phyloP scores from a whole-genome alignment of 2,329 filamentous ascomycete species.

The Fusarium subtropicale region DNA sequence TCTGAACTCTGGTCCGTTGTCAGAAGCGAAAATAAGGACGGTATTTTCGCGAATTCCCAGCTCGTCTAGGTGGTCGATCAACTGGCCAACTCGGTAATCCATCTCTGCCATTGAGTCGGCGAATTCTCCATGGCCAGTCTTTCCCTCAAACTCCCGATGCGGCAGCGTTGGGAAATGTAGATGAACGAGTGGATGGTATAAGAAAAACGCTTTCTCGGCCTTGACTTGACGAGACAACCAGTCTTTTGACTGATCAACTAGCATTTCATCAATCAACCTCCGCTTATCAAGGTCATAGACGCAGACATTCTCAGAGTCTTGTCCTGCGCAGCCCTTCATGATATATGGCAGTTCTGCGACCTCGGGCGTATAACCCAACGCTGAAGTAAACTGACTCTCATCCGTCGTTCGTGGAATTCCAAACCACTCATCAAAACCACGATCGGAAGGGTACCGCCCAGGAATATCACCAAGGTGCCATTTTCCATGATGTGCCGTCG shows the following conservation, averaged over 20 bases:
- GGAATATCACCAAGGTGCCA: slow-evolving; percentile 53
- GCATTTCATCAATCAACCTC: slow-evolving; percentile 49
- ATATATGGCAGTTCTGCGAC: slow-evolving; percentile 52
- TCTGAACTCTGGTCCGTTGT: slow-evolving; percentile 53
- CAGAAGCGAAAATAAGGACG: slow-evolving; percentile 52
- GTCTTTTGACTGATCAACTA: slow-evolving; percentile 49
- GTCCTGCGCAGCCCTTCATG: slow-evolving; percentile 48
- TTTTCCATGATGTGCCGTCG: slow-evolving; percentile 51
- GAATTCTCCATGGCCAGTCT: slow-evolving; percentile 49
- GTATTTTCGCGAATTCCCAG: slow-evolving; percentile 49
- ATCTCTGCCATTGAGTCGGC: slow-evolving; percentile 52
- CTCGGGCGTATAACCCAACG: slow-evolving; percentile 49
- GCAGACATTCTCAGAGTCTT: slow-evolving; percentile 47
- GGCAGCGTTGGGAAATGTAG: slow-evolving; percentile 51
- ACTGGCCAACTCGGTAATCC: slow-evolving; percentile 49
- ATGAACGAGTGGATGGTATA: slow-evolving; percentile 52
- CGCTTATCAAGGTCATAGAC: slow-evolving; percentile 51
- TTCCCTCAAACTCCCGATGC: slow-evolving; percentile 47
- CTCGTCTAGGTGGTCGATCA: slow-evolving; percentile 49
- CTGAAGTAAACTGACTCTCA: slow-evolving; percentile 52
- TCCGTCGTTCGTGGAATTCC: slow-evolving; percentile 54
- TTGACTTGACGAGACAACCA: slow-evolving; percentile 48
- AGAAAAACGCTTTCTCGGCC: slow-evolving; percentile 46
- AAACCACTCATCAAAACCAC: slow-evolving; percentile 54
- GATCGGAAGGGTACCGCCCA: slow-evolving; percentile 51